These are phyloP conservation scores for Talaromyces sp. DNA, from an alignment of 2,329 filamentous ascomycete species.

Conservation along the genomic window DNA sequence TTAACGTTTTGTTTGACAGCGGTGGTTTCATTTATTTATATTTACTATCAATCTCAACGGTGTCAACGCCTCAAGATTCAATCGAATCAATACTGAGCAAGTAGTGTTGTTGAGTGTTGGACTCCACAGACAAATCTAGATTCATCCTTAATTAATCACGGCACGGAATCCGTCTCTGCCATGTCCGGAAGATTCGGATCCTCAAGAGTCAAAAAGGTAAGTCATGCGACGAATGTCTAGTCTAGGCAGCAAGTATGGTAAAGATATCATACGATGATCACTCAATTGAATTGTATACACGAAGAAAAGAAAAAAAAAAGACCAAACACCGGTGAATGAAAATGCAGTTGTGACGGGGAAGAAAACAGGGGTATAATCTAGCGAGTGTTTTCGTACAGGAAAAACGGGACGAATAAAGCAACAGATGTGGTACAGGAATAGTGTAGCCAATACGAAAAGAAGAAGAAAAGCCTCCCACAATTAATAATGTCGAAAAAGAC, in stretches of 20 bases:
- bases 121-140: constrained; percentile 8
- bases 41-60: neutral
- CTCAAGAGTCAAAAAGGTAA: neutral
- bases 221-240: neutral
- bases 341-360: neutral
- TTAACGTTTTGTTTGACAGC: neutral
- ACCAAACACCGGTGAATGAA: constrained; percentile 3
- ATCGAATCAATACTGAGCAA: neutral
- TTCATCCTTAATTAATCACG: constrained; percentile 12
- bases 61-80: neutral
- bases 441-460: neutral
- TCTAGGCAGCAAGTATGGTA: neutral
- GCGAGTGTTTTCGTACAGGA: constrained; percentile 10
- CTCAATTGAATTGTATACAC: constrained; percentile 3
- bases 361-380: constrained; percentile 13
- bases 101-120: neutral
- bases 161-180: neutral
- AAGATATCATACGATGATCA: neutral
- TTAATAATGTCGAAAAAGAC: neutral
- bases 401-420: neutral
- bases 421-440: neutral
- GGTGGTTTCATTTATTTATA: neutral
- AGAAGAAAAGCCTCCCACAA: neutral
- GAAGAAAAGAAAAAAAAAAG: neutral
- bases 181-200: neutral